A percentile compares a stretch with the other conserved stretches of the same genome.
Conservation (phyloP, 495 filamentous ascomycete genomes). For the Jackrogersella multiformis region DNA sequence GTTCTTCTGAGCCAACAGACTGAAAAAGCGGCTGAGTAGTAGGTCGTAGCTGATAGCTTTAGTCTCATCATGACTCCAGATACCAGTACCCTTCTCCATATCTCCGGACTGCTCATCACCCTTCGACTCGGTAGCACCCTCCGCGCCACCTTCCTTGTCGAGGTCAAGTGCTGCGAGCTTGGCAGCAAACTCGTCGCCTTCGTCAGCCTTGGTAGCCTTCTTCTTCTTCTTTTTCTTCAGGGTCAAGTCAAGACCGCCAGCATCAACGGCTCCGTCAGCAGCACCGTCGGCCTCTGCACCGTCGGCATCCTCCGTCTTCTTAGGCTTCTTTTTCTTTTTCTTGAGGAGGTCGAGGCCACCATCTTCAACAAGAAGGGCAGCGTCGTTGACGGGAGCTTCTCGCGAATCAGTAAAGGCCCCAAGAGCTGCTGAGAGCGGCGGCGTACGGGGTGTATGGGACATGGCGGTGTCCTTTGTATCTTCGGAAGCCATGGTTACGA, state of each 20-base stretch:
- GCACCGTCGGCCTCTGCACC: constrained; percentile 65
- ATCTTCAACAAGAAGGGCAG: constrained; percentile 63
- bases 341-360: constrained; percentile 59
- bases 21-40: constrained; percentile 90
- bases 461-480: constrained; percentile 74
- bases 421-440: constrained; percentile 60
- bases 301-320: constrained; percentile 72
- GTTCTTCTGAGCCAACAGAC: constrained; percentile 88
- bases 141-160: constrained; percentile 74
- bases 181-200: constrained; percentile 65
- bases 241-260: constrained; percentile 75
- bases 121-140: constrained; percentile 58
- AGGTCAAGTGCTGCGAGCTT: constrained; percentile 78
- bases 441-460: constrained; percentile 73
- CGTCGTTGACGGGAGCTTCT: constrained; percentile 52
- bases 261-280: constrained; percentile 48
- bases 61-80: constrained; percentile 86
- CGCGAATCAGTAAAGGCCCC: constrained; percentile 59
- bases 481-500: constrained; percentile 71
- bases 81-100: constrained; percentile 87
- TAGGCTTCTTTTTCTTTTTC: constrained; percentile 83
- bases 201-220: constrained; percentile 74
- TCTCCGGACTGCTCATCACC: constrained; percentile 71
- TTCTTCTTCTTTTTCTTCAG: constrained; percentile 98
- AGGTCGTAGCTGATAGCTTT: constrained; percentile 82